Base-by-base conservation (phyloP, 768 basidiomycete species). In the Phanerodontia chrysosporium region DNA sequence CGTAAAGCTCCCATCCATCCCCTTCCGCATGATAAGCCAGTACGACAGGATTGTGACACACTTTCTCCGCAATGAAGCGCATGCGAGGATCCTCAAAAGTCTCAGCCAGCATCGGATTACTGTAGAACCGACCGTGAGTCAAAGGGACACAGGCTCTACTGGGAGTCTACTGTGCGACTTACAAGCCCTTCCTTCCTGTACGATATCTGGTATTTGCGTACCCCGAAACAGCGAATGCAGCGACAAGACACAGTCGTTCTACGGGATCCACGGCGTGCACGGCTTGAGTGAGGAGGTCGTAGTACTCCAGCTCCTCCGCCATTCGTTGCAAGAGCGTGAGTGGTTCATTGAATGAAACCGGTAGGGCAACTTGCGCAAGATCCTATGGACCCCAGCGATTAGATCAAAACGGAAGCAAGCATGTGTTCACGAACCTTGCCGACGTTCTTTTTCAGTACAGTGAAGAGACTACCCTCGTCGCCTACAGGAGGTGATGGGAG, bases 281-380 rank as follows among this genome's bases (percentile, higher is more conserved):
- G 22, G 91, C 92, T 66, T 85, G 81, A 36, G 80, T 76, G n/a
- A 94, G 75, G 8, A 95, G 73, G 45, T 78, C 74, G 52, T 82
- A 78, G 64, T 94, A 94, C 74, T 95, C 92, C 13, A 92, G 67
- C 69, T 93, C 92, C 72, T 94, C 92, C 0, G 92, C 92, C 30
- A 82, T 78, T 62, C 89, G 79, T 70, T 95, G 93, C 10, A 94
- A 77, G 44, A 95, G 76, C 0, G 89, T 90, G 35, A 95, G 72
- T 29, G 92, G 92, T 65, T 95, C 92, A 64, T 95, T 95, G 75
- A 95, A 95, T 1, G 87, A 83, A 2, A 95, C 90, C n/a, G 92
- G 92, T 59, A 95, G 84, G 1, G 88, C 78, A 28, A 94, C 87
- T 32, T 87, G 86, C 14, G 90, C 87, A 9, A 93, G 75, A 70